These are phyloP conservation scores for Aureobasidium sp. DNA, from an alignment of 2,329 filamentous ascomycete species.

Conservation along the genomic window DNA sequence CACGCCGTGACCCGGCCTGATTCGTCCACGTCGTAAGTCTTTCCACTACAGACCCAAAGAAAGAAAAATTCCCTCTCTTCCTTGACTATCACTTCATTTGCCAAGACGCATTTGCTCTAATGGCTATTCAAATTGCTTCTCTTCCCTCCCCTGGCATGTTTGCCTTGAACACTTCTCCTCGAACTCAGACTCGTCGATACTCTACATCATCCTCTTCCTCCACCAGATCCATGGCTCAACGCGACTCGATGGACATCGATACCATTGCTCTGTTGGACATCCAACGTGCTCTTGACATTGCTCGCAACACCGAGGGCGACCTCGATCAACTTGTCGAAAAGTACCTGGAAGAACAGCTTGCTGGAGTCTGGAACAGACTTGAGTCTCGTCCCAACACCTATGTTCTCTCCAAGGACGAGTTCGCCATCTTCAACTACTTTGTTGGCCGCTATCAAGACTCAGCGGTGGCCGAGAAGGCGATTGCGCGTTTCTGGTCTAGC, in stretches of 20 bases:
- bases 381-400: constrained; percentile 58
- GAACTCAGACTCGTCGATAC: not conserved
- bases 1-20: constrained; percentile 7
- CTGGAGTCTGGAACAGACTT: constrained; percentile 59
- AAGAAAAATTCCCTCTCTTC: not conserved
- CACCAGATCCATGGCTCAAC: not conserved
- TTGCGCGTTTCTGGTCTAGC: constrained; percentile 49
- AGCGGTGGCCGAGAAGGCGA: constrained; percentile 42
- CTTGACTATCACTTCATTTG: constrained; percentile 3
- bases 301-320: constrained; percentile 62
- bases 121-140: constrained; percentile 10
- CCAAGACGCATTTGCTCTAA: constrained; percentile 3
- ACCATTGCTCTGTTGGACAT: constrained; percentile 40
- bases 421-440: constrained; percentile 81
- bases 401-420: constrained; percentile 67
- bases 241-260: constrained; percentile 17
- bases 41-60: not conserved
- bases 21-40: constrained; percentile 13
- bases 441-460: constrained; percentile 54
- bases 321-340: constrained; percentile 53
- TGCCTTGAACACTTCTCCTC: constrained; percentile 7
- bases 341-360: constrained; percentile 57
- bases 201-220: constrained; percentile 15
- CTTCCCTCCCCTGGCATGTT: constrained; percentile 16
- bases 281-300: constrained; percentile 63